Evolutionary conservation across 345 rosid species (phyloP).

Genomic region (Isatis tinctoria): DNA sequence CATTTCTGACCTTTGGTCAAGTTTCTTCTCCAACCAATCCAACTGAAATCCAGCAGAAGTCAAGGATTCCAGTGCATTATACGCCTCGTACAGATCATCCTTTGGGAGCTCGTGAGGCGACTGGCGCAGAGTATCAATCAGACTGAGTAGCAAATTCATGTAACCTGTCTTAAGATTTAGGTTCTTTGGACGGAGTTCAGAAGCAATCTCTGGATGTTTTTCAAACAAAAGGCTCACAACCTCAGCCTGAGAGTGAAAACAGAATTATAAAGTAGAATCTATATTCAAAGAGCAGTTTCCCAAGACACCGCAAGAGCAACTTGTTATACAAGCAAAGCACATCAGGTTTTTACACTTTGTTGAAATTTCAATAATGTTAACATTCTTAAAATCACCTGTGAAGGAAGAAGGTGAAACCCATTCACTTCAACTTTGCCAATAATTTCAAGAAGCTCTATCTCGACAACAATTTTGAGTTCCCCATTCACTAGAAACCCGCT

Average conservation of each 20-base stretch:
- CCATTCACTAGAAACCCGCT: constrained; percentile 39
- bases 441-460: constrained; percentile 34
- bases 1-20: background rate
- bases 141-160: background rate
- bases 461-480: constrained; percentile 56
- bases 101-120: background rate
- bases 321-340: background rate
- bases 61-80: background rate
- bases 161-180: background rate
- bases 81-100: background rate
- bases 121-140: background rate
- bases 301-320: background rate
- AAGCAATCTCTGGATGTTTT: background rate
- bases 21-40: background rate
- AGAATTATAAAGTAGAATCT: background rate
- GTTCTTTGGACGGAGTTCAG: background rate
- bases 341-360: background rate
- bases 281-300: background rate
- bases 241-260: background rate
- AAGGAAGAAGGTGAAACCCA: background rate
- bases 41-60: background rate
- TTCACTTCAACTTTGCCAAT: constrained; percentile 17
- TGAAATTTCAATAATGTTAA: background rate
- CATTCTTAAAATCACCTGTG: background rate
- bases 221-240: background rate